Base-by-base conservation (phyloP, 2,329 filamentous ascomycete species). In the Verticillium alfalfae region DNA sequence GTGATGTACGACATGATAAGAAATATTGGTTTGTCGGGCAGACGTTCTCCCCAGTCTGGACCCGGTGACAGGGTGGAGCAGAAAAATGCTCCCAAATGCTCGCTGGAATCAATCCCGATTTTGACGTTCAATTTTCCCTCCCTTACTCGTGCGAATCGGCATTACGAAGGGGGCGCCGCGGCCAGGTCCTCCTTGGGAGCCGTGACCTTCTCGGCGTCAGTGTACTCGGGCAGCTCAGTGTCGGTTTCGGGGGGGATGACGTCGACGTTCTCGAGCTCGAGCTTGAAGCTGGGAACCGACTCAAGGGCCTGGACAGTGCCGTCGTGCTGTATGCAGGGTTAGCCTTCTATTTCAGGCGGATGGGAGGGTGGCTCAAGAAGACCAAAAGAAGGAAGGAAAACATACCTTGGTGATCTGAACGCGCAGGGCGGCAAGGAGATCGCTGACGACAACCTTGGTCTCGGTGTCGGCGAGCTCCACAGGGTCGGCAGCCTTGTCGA, bases 221-320 rank as follows among this genome's bases (percentile, higher is more conserved):
- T 68, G 54, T 70, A 70, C 36, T 59, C 67, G 41, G 74, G 73
- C 9, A 76, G 70, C 56, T 71, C 64, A 39, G 67, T 64, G 12
- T 69, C 57, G 7, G 67, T 65, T 6, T 60, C 60, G 31, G 71
- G 63, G 55, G 67, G 68, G 15, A 68, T 71, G 58, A 71, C 68
- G 8, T 69, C 62, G 62, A 74, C 70, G 39, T 71, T 68, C 61
- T 77, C 72, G 15, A 80, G 65, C 8, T 73, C 70, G 34, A 80
- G 56, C 60, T 72, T 67, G 59, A 79, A 70, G 63, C 77, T 78
- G 34, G 74, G 68, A 8, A 71, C 65, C 15, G 61, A 58, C 6
- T 49, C 55, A 16, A 68, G 55, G 4, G 72, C 65, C 18, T 74
- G 67, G 2, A 45, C 57, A 9, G 67, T 68, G 22, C 74, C 76